phyloP scores from a whole-genome alignment of 2,329 filamentous ascomycete species.

The Sphaceloma murrayae region DNA sequence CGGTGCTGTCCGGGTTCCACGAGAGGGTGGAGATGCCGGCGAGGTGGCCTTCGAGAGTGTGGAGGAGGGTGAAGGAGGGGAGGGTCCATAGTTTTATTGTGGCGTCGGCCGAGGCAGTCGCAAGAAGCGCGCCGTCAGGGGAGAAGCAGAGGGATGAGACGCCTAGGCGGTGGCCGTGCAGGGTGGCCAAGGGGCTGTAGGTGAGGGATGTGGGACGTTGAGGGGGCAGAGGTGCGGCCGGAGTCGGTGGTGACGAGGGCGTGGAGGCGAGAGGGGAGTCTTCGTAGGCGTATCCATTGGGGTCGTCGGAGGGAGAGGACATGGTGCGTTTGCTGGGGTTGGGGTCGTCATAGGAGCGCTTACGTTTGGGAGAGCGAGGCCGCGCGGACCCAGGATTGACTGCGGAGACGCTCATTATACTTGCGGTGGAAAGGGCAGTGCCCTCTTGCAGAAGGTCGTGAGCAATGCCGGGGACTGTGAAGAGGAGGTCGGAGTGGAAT shows the following conservation, averaged over 20 bases:
- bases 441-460: neutral
- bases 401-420: slow-evolving; percentile 18
- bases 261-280: slow-evolving; percentile 11
- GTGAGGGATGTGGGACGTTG: slow-evolving; percentile 37
- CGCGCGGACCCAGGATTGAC: neutral
- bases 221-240: slow-evolving; percentile 7
- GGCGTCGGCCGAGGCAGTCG: slow-evolving; percentile 75
- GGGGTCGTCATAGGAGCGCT: slow-evolving; percentile 9
- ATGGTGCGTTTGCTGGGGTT: neutral
- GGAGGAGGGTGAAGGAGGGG: slow-evolving; percentile 63
- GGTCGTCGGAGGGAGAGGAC: neutral
- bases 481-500: too few species aligned
- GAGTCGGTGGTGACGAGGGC: neutral
- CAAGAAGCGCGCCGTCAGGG: slow-evolving; percentile 80
- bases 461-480: too few species aligned
- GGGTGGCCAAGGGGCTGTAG: slow-evolving; percentile 59
- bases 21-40: slow-evolving; percentile 85
- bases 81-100: slow-evolving; percentile 90
- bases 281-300: slow-evolving; percentile 19
- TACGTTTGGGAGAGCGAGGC: slow-evolving; percentile 18
- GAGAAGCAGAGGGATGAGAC: slow-evolving; percentile 85
- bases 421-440: neutral
- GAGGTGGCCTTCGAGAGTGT: slow-evolving; percentile 86
- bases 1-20: slow-evolving; percentile 86
- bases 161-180: slow-evolving; percentile 68